These are phyloP conservation scores for Apiotrichum gracile DNA, from an alignment of 1,284 basidiomycete genomes.

Conservation along the genomic window DNA sequence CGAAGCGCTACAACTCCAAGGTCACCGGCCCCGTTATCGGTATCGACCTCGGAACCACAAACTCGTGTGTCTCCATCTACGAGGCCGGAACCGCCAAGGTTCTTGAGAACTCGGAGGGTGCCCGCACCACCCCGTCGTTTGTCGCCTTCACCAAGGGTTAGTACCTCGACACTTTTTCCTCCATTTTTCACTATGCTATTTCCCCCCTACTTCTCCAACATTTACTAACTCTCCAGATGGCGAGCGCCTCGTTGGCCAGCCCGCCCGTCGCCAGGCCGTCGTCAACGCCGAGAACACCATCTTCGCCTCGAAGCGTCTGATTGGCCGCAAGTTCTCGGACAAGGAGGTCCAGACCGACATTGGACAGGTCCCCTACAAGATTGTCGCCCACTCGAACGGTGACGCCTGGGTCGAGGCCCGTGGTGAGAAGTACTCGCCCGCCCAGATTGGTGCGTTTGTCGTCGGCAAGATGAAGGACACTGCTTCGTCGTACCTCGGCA, in stretches of 20 bases:
- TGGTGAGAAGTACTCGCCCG: conserved; percentile 56
- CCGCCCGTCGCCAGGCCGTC: conserved; percentile 94
- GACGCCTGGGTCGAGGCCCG: conserved; percentile 68
- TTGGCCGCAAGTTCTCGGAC: conserved; percentile 90
- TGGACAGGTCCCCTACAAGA: conserved; percentile 62
- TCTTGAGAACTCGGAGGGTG: conserved; percentile 96
- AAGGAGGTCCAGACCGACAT: conserved; percentile 88
- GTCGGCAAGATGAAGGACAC: conserved; percentile 94
- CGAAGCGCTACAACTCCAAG: conserved; percentile 49
- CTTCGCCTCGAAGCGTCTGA: conserved; percentile 93
- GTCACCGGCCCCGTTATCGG: conserved; percentile 51
- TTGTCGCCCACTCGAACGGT: conserved; percentile 60
- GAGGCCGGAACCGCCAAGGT: conserved; percentile 92
- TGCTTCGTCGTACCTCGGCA: conserved; percentile 84
- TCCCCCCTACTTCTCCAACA: background rate
- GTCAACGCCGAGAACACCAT: conserved; percentile 94
- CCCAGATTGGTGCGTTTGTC: conserved; percentile 70
- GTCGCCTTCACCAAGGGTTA: conserved; percentile 90
- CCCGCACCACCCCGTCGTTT: conserved; percentile 94
- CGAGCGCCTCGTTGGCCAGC: conserved; percentile 88
- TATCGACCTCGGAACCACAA: conserved; percentile 54
- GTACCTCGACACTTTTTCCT: conserved; percentile 13
- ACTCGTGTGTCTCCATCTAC: conserved; percentile 92
- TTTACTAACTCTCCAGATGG: conserved; percentile 51
- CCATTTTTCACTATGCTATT: background rate